A percentile compares a stretch with the other conserved stretches of the same genome.
Conservation (phyloP, 305 asterid genomes). For the Andrographis paniculata region DNA sequence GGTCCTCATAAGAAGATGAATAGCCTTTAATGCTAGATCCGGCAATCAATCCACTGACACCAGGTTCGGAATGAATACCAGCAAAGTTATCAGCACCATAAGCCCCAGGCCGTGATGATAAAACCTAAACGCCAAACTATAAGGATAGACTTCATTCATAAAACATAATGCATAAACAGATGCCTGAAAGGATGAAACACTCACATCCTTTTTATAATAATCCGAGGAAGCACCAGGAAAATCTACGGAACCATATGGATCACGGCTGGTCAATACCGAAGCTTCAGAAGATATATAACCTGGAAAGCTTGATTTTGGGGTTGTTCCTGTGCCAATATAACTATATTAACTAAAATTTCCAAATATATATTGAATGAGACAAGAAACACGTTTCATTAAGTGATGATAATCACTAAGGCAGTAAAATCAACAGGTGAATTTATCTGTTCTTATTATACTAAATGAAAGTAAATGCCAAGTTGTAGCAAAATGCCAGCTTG, state of each 20-base stretch:
- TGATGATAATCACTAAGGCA: too few species aligned
- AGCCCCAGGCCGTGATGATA: constrained; percentile 32
- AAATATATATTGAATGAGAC: too few species aligned
- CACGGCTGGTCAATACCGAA: constrained; percentile 30
- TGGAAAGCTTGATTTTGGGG: constrained; percentile 32
- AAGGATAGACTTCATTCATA: constrained; percentile 3
- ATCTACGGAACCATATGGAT: constrained; percentile 34
- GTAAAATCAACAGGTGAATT: background rate
- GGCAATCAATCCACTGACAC: constrained; percentile 29
- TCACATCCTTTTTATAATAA: constrained; percentile 41
- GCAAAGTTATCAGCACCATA: constrained; percentile 30
- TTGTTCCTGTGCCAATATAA: constrained; percentile 32
- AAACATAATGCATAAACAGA: constrained; percentile 7
- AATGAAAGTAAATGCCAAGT: too few species aligned
- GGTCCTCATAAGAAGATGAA: constrained; percentile 42
- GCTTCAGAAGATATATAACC: constrained; percentile 47
- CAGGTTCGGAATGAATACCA: constrained; percentile 32
- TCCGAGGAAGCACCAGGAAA: constrained; percentile 31
- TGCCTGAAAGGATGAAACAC: constrained; percentile 17
- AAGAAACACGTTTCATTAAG: too few species aligned
- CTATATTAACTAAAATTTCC: background rate
- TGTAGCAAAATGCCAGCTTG: too few species aligned
- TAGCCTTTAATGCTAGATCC: constrained; percentile 39
- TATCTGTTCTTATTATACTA: too few species aligned
- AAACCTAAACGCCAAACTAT: constrained; percentile 27